Conservation (phyloP, 2,329 filamentous ascomycete species). For the Neonectria ditissima region DNA sequence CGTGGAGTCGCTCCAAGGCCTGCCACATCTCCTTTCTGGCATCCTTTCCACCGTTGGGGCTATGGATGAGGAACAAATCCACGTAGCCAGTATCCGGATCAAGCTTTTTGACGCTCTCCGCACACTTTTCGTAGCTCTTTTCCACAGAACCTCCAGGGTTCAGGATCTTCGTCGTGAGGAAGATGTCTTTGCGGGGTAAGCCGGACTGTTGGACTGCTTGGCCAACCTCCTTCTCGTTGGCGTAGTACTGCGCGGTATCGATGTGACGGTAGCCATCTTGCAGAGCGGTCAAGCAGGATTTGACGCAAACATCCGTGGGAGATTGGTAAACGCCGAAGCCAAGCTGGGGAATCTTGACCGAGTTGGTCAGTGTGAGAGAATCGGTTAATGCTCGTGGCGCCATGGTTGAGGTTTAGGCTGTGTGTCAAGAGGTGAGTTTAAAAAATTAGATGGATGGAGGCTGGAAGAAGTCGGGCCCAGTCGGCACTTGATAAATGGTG, state of each 20-base stretch:
- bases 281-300: conserved; percentile 58
- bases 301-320: conserved; percentile 62
- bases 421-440: not conserved
- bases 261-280: not conserved
- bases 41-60: conserved; percentile 64
- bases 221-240: not conserved
- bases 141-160: not conserved
- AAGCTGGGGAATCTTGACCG: conserved; percentile 67
- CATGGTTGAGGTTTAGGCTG: not conserved
- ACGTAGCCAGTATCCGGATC: conserved; percentile 59
- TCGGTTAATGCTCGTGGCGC: conserved; percentile 32
- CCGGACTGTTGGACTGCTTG: not conserved
- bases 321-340: conserved; percentile 79
- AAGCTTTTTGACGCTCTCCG: not conserved
- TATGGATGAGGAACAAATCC: conserved; percentile 78
- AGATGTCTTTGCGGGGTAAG: not conserved
- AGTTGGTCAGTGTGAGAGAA: conserved; percentile 40
- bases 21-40: conserved; percentile 73
- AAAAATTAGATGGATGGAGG: not conserved
- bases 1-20: conserved; percentile 71
- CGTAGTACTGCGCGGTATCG: not conserved
- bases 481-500: too few species aligned
- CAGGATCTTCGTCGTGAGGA: not conserved
- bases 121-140: not conserved
- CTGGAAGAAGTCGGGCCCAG: not conserved